Evolutionary conservation across 2,329 filamentous ascomycete genomes (phyloP).

Genomic region (Polytolypa hystricis): DNA sequence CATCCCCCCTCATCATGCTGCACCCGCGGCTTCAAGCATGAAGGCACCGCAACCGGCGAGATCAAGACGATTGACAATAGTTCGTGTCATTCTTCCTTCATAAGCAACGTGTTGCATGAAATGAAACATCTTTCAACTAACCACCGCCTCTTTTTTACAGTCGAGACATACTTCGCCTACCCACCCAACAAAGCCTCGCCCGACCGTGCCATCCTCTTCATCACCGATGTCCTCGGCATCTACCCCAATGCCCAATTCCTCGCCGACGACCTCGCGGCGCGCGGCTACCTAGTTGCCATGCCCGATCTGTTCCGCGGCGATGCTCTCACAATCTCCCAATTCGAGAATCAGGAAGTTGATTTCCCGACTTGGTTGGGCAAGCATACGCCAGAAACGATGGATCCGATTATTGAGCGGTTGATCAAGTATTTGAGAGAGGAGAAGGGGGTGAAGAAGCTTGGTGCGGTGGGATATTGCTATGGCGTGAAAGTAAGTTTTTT

Average conservation of each 20-base stretch:
- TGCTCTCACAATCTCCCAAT: constrained; percentile 43
- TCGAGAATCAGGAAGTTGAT: constrained; percentile 36
- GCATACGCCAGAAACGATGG: constrained; percentile 35
- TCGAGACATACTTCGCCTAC: constrained; percentile 45
- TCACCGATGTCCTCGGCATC: constrained; percentile 50
- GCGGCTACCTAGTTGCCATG: constrained; percentile 59
- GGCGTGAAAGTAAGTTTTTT: constrained; percentile 50
- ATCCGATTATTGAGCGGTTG: constrained; percentile 41
- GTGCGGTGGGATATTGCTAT: constrained; percentile 62
- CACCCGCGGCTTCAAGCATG: constrained; percentile 40
- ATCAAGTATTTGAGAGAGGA: constrained; percentile 48
- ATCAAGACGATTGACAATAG: constrained; percentile 37
- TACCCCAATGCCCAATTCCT: constrained; percentile 52
- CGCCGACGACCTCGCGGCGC: constrained; percentile 63
- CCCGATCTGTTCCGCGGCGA: constrained; percentile 63
- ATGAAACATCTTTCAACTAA: not conserved
- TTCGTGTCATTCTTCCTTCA: constrained; percentile 19
- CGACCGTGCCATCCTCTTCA: constrained; percentile 45
- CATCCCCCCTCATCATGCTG: constrained; percentile 40
- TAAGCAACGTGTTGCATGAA: no score
- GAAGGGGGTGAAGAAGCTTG: constrained; percentile 39
- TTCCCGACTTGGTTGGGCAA: constrained; percentile 40
- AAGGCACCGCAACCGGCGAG: constrained; percentile 39
- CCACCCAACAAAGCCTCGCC: constrained; percentile 40
- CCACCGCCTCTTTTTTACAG: constrained; percentile 22